Evolutionary conservation across 2,329 filamentous ascomycete genomes (phyloP).

Genomic region (Aschersonia sp.): DNA sequence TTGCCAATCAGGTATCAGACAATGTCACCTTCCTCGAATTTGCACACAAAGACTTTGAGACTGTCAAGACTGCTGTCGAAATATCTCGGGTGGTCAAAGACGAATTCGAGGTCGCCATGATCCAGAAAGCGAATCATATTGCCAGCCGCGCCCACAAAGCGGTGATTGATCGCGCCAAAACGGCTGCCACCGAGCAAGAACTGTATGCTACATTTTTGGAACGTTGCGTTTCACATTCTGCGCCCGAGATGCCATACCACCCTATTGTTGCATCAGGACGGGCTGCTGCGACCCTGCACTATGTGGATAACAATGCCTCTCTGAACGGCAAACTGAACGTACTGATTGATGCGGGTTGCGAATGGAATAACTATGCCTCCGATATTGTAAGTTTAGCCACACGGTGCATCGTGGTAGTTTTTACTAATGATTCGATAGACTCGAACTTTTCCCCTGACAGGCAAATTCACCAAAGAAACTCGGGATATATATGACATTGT

Average conservation of each 20-base stretch:
- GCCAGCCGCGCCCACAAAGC: conserved; percentile 52
- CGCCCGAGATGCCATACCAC: conserved; percentile 74
- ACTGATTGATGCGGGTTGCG: conserved; percentile 70
- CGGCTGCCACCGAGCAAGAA: conserved; percentile 64
- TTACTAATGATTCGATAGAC: conserved; percentile 37
- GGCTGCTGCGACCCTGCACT: conserved; percentile 76
- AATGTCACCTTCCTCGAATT: conserved; percentile 59
- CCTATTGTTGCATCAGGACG: conserved; percentile 72
- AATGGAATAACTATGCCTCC: conserved; percentile 59
- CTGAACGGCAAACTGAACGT: conserved; percentile 61
- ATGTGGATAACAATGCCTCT: conserved; percentile 62
- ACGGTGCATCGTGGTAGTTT: background rate
- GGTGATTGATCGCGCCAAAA: conserved; percentile 44
- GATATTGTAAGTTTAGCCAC: conserved; percentile 36
- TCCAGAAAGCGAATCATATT: conserved; percentile 56
- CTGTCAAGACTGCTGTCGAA: conserved; percentile 51
- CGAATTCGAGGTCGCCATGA: conserved; percentile 59
- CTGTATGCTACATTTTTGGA: conserved; percentile 71
- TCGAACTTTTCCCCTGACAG: conserved; percentile 70
- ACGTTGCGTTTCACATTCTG: conserved; percentile 58
- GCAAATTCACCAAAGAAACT: conserved; percentile 55
- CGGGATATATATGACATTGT: conserved; percentile 71
- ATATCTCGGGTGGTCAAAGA: conserved; percentile 58
- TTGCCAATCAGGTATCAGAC: conserved; percentile 62
- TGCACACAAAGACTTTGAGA: conserved; percentile 42